Evolutionary conservation across 306 rosid species (phyloP).

Genomic region (Glycine tomentella): DNA sequence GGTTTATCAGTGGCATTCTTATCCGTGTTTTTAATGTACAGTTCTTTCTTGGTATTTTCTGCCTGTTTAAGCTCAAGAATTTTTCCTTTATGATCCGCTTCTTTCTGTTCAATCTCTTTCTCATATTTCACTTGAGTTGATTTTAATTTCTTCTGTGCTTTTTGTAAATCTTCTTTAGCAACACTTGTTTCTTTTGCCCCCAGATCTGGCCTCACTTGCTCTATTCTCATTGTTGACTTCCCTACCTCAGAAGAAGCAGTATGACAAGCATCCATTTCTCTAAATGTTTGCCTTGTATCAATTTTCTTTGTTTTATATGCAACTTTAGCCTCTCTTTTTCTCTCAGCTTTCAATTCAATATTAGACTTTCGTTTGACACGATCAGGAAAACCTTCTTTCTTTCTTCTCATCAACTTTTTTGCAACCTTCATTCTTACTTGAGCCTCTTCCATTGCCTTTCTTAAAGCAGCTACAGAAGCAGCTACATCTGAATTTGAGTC

Average conservation of each 20-base stretch:
- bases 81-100: constrained; percentile 51
- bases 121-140: constrained; percentile 49
- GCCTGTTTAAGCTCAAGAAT: constrained; percentile 49
- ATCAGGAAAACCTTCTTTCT: constrained; percentile 70
- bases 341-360: constrained; percentile 53
- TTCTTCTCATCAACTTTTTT: constrained; percentile 76
- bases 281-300: constrained; percentile 47
- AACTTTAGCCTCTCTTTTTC: constrained; percentile 46
- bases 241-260: constrained; percentile 51
- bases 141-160: constrained; percentile 47
- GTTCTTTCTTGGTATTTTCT: constrained; percentile 33
- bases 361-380: constrained; percentile 54
- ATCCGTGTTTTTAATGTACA: constrained; percentile 19
- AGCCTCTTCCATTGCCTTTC: constrained; percentile 95
- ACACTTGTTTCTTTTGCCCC: constrained; percentile 40
- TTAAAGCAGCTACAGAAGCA: constrained; percentile 85
- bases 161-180: constrained; percentile 50
- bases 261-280: constrained; percentile 48
- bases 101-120: constrained; percentile 56
- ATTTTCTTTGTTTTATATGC: constrained; percentile 45
- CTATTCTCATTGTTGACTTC: constrained; percentile 49
- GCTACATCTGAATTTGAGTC: constrained; percentile 84
- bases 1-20: constrained; percentile 47
- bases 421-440: constrained; percentile 77
- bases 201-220: constrained; percentile 50